A percentile compares a stretch with the other conserved stretches of the same genome.
phyloP scores from a whole-genome alignment of 257 asterid genomes.

The Plantago major region DNA sequence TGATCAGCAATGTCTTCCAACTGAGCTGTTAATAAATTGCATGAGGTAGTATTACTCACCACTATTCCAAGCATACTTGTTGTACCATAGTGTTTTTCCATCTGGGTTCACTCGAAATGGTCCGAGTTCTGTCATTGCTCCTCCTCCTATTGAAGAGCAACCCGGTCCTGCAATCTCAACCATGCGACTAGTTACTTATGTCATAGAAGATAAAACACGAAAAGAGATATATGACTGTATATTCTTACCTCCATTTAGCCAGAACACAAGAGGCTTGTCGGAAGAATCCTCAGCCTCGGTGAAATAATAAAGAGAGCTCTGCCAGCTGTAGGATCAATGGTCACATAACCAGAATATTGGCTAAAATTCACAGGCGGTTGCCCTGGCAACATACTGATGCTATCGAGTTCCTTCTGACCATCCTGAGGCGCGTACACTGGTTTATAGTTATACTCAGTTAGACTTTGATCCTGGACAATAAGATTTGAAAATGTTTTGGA shows the following conservation, averaged over 20 bases:
- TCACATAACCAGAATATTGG: conserved; percentile 43
- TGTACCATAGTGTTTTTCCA: conserved; percentile 47
- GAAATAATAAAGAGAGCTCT: conserved; percentile 42
- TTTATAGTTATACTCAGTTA: conserved; percentile 23
- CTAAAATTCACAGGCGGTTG: conserved; percentile 34
- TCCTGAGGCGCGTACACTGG: conserved; percentile 23
- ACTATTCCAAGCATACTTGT: conserved; percentile 55
- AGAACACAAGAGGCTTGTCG: conserved; percentile 38
- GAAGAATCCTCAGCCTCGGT: conserved; percentile 34
- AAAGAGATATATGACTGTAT: background rate
- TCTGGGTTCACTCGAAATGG: conserved; percentile 64
- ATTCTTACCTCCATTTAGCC: conserved; percentile 42
- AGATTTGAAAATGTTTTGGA: conserved; percentile 6
- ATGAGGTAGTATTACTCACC: conserved; percentile 27
- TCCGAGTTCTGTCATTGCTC: conserved; percentile 64
- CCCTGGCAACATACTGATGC: conserved; percentile 32
- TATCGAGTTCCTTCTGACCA: conserved; percentile 37
- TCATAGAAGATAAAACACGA: background rate
- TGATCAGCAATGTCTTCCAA: background rate
- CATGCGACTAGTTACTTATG: conserved; percentile 4
- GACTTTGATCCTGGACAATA: conserved; percentile 9
- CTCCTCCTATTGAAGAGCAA: conserved; percentile 69
- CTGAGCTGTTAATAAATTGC: background rate
- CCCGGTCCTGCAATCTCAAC: conserved; percentile 55
- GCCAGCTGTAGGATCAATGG: conserved; percentile 39